Base-by-base conservation (phyloP, 2,329 filamentous ascomycete genomes). In the Zymoseptoria brevis region DNA sequence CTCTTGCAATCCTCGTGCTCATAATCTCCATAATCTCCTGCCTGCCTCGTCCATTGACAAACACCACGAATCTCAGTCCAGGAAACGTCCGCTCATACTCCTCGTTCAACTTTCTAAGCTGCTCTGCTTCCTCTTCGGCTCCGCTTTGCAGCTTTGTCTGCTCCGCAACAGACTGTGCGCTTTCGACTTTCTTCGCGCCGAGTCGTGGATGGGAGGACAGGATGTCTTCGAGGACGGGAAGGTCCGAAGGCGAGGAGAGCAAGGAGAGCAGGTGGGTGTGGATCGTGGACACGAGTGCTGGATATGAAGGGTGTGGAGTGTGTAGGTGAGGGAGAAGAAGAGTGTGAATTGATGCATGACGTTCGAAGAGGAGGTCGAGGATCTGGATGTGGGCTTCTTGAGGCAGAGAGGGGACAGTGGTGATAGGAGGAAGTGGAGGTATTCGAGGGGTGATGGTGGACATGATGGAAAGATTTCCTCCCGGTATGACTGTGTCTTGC, bases 21-120 rank as follows among this genome's bases (percentile, higher is more conserved):
- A 96, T 96, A 68, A 96, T 86, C 62, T 83, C 79, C 87, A 96
- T 90, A 57, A 96, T 87, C 62, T 83, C 82, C 1, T 82, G 80
- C 58, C 90, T 80, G 49, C 83, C 81, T 53, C 92, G 82, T 0
- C 90, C 90, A 72, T 96, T 92, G 58, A 96, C 93, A 72, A 96
- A 96, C 19, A 93, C 89, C 70, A 96, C 90, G 77, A 95, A 96
- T 74, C 87, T 81, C 71, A 96, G 73, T 0, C 92, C 90, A 0
- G 90, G 90, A 73, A 93, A 96, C 58, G 68, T 80, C n/a, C 77
- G 77, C 73, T 96, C 92, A 71, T 96, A 96, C 73, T 89, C 83
- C 9, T 74, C 75, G 71, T 96, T 96, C 67, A 96, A 74, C 29
- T 69, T 71, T 6, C 76, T 79, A 61, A 96, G 74, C 68, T 77